Evolutionary conservation across 768 basidiomycete genomes (phyloP).

Genomic region (Scleroderma bovista): DNA sequence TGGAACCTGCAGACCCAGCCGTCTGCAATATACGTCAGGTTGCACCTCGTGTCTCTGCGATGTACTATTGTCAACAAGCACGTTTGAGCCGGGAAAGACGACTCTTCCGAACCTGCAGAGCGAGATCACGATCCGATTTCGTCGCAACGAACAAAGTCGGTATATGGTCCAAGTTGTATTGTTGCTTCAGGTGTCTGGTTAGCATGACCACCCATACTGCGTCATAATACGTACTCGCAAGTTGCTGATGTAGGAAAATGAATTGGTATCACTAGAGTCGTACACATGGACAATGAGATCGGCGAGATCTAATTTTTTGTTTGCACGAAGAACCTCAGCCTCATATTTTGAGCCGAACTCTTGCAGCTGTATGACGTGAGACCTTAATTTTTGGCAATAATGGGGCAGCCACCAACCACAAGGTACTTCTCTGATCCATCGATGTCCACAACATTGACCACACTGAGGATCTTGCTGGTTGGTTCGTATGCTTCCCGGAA

Average conservation of each 20-base stretch:
- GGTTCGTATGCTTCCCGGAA: slow-evolving; percentile 76
- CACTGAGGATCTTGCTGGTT: slow-evolving; percentile 84
- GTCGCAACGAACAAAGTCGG: slow-evolving; percentile 98
- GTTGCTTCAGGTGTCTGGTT: slow-evolving; percentile 60
- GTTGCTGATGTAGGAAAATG: slow-evolving; percentile 97
- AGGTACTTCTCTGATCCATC: slow-evolving; percentile 94
- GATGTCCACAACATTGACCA: slow-evolving; percentile 93
- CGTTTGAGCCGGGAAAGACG: slow-evolving; percentile 1
- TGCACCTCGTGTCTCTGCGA: slow-evolving; percentile 92
- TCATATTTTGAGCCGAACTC: slow-evolving; percentile 98
- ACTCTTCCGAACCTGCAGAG: slow-evolving; percentile 67
- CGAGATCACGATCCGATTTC: slow-evolving; percentile 95
- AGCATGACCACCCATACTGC: slow-evolving; percentile 5
- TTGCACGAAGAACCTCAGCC: slow-evolving; percentile 79
- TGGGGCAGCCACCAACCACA: slow-evolving; percentile 56
- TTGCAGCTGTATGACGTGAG: slow-evolving; percentile 58
- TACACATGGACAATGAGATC: slow-evolving; percentile 96
- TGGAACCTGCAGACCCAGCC: slow-evolving; percentile 86
- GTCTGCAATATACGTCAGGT: slow-evolving; percentile 92
- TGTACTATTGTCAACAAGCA: slow-evolving; percentile 7
- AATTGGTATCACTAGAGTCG: slow-evolving; percentile 98
- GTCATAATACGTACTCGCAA: slow-evolving; percentile 58
- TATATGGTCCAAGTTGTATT: slow-evolving; percentile 92
- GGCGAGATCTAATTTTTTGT: slow-evolving; percentile 86
- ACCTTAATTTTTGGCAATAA: not conserved